A percentile compares a stretch with the other conserved stretches of the same genome.
phyloP scores from a whole-genome alignment of 805 yeast species.

The Wickerhamiella siamensis region DNA sequence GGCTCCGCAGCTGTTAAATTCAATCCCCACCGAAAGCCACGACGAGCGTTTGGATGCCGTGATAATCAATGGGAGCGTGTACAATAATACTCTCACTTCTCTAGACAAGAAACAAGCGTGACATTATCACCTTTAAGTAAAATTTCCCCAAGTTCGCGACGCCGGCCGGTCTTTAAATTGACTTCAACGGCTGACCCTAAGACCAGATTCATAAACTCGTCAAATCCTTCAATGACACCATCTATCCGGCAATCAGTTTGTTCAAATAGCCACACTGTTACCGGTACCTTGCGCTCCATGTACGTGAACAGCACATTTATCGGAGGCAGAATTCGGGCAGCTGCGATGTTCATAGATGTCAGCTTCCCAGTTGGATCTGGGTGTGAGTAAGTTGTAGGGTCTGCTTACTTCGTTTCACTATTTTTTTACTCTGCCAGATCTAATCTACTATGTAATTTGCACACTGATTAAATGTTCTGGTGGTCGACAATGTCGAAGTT shows the following conservation, averaged over 20 bases:
- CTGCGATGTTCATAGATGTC: background rate
- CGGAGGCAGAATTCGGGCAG: constrained; percentile 58
- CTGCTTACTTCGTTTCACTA: no score
- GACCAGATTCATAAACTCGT: constrained; percentile 87
- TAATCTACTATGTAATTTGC: no score
- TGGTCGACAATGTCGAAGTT: no score
- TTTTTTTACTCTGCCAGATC: no score
- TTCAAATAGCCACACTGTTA: constrained; percentile 80
- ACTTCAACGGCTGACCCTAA: constrained; percentile 53
- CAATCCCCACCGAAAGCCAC: constrained; percentile 45
- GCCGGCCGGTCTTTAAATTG: constrained; percentile 34
- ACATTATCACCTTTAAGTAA: constrained; percentile 89
- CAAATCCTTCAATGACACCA: constrained; percentile 80
- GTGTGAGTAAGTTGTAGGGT: no score
- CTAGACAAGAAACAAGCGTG: constrained; percentile 41
- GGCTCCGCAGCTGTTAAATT: constrained; percentile 42
- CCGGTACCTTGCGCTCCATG: constrained; percentile 66
- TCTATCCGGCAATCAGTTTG: constrained; percentile 63
- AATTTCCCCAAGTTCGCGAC: constrained; percentile 38
- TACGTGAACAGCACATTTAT: constrained; percentile 79
- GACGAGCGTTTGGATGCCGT: constrained; percentile 48
- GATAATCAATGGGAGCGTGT: constrained; percentile 27
- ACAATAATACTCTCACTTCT: constrained; percentile 11
- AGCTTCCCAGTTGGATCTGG: no score
- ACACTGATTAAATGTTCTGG: no score